Conservation (phyloP, 768 basidiomycete genomes). For the Mycena alexandri region DNA sequence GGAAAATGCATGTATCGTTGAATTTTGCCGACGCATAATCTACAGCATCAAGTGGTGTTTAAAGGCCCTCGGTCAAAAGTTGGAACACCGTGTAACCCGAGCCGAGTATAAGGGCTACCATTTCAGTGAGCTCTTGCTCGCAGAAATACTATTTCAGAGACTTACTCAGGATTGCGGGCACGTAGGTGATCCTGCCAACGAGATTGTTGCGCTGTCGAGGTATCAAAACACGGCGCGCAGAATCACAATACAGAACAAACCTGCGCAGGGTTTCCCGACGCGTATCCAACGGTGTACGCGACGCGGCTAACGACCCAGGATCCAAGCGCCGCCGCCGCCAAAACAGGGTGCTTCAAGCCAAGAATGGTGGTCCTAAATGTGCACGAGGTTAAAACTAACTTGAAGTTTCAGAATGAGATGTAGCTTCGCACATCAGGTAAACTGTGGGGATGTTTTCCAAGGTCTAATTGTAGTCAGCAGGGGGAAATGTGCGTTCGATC, state of each 20-base stretch:
- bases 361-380: conserved; percentile 46
- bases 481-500: background rate
- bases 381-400: no score
- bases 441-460: conserved; percentile 27
- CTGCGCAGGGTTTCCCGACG: conserved; percentile 55
- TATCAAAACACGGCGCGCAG: background rate
- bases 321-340: conserved; percentile 57
- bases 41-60: background rate
- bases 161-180: conserved; percentile 20
- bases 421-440: conserved; percentile 19
- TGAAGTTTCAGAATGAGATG: background rate
- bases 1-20: no score
- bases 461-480: conserved; percentile 18
- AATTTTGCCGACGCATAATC: no score
- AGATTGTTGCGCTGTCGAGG: conserved; percentile 25
- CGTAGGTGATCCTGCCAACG: background rate
- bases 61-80: conserved; percentile 22
- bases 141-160: background rate
- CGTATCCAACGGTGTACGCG: conserved; percentile 63
- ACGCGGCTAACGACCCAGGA: conserved; percentile 55
- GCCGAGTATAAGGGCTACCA: conserved; percentile 21
- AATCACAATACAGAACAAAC: conserved; percentile 42
- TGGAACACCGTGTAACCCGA: conserved; percentile 26
- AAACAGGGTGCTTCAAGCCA: conserved; percentile 54
- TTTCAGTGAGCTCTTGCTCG: background rate